phyloP scores from a whole-genome alignment of 2,329 filamentous ascomycete genomes.

The Xylaria sp. region DNA sequence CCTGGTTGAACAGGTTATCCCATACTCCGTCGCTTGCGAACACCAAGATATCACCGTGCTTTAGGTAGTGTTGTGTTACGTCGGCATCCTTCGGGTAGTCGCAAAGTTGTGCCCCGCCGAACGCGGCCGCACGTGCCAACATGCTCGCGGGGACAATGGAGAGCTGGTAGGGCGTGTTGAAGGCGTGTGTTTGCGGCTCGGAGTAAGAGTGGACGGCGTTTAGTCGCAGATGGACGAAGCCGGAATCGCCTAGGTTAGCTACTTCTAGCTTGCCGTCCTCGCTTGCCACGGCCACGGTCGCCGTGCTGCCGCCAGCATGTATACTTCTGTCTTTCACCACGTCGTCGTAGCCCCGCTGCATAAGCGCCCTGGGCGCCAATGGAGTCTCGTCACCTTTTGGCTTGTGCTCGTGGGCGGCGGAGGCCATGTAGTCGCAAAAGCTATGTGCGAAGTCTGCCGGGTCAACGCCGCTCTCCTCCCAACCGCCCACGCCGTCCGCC shows the following conservation, averaged over 20 bases:
- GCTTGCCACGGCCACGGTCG: constrained; percentile 83
- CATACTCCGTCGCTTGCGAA: constrained; percentile 96
- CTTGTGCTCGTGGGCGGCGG: constrained; percentile 71
- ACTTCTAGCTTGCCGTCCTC: constrained; percentile 82
- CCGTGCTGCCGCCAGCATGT: constrained; percentile 88
- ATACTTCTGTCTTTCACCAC: constrained; percentile 80
- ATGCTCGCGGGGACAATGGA: constrained; percentile 86
- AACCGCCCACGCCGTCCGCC: constrained; percentile 94
- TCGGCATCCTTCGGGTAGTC: constrained; percentile 88
- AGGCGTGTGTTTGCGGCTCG: constrained; percentile 90
- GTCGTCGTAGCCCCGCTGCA: constrained; percentile 86
- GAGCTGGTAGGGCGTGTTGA: constrained; percentile 97
- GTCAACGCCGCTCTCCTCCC: constrained; percentile 91
- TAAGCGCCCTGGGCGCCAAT: constrained; percentile 73
- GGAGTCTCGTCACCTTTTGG: constrained; percentile 47
- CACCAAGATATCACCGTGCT: constrained; percentile 92
- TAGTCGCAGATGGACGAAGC: constrained; percentile 86
- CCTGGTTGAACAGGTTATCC: constrained; percentile 93
- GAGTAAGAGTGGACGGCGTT: constrained; percentile 88
- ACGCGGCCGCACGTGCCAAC: constrained; percentile 81
- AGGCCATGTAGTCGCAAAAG: constrained; percentile 92
- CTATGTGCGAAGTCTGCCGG: constrained; percentile 95
- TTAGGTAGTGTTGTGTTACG: constrained; percentile 78
- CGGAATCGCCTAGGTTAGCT: constrained; percentile 95
- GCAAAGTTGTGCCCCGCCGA: constrained; percentile 82